Base-by-base conservation (phyloP, 2,329 filamentous ascomycete species). In the Xylaria sp. region DNA sequence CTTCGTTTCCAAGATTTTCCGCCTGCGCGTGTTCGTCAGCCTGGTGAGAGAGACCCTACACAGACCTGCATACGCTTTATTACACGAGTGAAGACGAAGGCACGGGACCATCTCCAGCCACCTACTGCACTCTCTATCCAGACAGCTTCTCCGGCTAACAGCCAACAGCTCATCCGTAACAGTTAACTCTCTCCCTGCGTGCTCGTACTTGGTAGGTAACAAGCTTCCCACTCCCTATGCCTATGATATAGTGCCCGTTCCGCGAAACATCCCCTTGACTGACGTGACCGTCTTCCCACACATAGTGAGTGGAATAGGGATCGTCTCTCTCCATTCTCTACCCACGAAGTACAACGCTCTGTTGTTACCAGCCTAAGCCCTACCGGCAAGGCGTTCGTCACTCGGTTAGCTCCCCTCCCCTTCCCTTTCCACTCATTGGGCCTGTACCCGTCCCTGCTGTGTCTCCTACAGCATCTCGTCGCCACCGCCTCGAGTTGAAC, bases 321-420 rank as follows among this genome's bases (percentile, higher is more conserved):
- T 42, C 37, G 8, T 46, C 42, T 46, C 42, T n/a, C 10, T 46
- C 5, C 6, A 11, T 46, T 11, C 42, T 16, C 13, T 46, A 42
- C 37, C 37, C 13, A 42, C 37, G 9, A 10, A 42, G 13, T 42
- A 42, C 30, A 11, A 42, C 51, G 2, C 16, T 47, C 52, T 46
- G 48, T 58, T 52, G 59, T 53, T 60, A 63, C 57, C 51, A 35
- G 52, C 54, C 59, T 62, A 62, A 57, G 57, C 57, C 59, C 57
- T 59, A 59, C 57, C 42, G 57, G 59, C 59, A 49, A 56, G 54
- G 59, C 59, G 57, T 54, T 60, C 58, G 37, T 59, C 30, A 49
- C 42, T 37, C 49, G 42, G 54, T 59, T 58, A 51, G 23, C n/a
- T 52, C 42, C 57, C 42, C 30, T 59, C 55, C 4, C 30, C 39